Conservation (phyloP, 371 early-diverging fungal genomes). For the Capillidium heterosporum region DNA sequence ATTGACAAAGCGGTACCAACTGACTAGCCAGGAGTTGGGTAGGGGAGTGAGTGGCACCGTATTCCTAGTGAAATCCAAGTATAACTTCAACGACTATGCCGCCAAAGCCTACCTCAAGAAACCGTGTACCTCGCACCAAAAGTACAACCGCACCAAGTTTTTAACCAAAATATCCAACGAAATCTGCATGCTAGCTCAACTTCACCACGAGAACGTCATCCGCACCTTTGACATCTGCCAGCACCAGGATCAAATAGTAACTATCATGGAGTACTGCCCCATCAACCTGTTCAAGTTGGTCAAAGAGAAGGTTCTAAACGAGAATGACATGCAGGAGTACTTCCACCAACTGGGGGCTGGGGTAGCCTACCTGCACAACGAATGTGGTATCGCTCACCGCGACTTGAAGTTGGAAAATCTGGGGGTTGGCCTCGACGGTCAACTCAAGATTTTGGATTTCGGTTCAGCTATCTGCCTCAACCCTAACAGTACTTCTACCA, state of each 20-base stretch:
- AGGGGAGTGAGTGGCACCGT: constrained; percentile 1
- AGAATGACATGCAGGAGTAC: constrained; percentile 5
- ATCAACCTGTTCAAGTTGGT: background rate
- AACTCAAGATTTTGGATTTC: constrained; percentile 86
- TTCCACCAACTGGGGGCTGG: constrained; percentile 57
- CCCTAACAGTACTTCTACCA: background rate
- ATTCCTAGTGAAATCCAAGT: background rate
- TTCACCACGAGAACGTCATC: constrained; percentile 5
- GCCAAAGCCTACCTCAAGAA: constrained; percentile 1
- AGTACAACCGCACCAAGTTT: background rate
- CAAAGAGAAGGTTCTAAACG: background rate
- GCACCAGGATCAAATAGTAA: background rate
- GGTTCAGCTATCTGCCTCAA: constrained; percentile 18
- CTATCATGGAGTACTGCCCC: constrained; percentile 5
- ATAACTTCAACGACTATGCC: background rate
- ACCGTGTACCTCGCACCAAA: background rate
- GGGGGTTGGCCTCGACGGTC: constrained; percentile 41
- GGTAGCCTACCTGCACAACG: constrained; percentile 44
- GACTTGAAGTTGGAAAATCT: constrained; percentile 71
- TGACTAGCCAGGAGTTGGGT: background rate
- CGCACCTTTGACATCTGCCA: background rate
- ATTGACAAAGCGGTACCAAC: background rate
- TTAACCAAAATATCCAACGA: background rate
- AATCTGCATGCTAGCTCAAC: background rate
- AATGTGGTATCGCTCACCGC: constrained; percentile 65